phyloP scores from a whole-genome alignment of 768 basidiomycete species.

The Russula brevipes region DNA sequence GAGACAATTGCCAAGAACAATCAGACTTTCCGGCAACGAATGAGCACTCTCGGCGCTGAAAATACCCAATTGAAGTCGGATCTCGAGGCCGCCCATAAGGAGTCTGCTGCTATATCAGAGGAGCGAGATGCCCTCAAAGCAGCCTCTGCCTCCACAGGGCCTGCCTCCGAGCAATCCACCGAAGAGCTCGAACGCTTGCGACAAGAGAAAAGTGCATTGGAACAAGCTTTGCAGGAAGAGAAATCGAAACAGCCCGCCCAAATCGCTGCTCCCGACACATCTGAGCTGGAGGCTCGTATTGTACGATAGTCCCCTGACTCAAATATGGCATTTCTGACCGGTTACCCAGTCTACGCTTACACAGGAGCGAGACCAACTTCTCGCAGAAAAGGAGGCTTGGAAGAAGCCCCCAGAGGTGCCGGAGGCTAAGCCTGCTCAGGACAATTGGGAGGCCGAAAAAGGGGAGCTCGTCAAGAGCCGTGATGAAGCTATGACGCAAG shows the following conservation, averaged over 20 bases:
- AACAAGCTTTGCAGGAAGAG: constrained; percentile 38
- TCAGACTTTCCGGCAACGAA: constrained; percentile 20
- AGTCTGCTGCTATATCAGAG: constrained; percentile 26
- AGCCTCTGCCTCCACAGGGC: constrained; percentile 24
- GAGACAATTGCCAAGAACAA: constrained; percentile 22
- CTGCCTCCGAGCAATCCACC: constrained; percentile 18
- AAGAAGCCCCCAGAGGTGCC: constrained; percentile 27
- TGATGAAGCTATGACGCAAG: constrained; percentile 53
- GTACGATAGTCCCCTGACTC: constrained; percentile 29
- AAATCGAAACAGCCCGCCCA: constrained; percentile 27
- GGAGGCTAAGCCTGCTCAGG: constrained; percentile 29
- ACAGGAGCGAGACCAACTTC: constrained; percentile 56
- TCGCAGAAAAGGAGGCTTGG: constrained; percentile 54
- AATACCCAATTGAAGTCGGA: constrained; percentile 20
- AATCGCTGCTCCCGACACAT: constrained; percentile 17
- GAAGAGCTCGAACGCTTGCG: constrained; percentile 32
- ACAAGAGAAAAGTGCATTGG: constrained; percentile 36
- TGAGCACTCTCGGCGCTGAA: constrained; percentile 18
- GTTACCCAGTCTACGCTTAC: constrained; percentile 43
- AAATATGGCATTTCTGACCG: not conserved
- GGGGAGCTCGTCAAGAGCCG: constrained; percentile 50
- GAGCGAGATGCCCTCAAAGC: constrained; percentile 36
- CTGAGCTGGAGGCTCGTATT: constrained; percentile 29
- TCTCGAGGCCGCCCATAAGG: constrained; percentile 26
- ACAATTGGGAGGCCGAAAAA: constrained; percentile 56